A percentile compares a stretch with the other conserved stretches of the same genome.
phyloP scores from a whole-genome alignment of 1,284 basidiomycete genomes.

The Papiliotrema laurentii region DNA sequence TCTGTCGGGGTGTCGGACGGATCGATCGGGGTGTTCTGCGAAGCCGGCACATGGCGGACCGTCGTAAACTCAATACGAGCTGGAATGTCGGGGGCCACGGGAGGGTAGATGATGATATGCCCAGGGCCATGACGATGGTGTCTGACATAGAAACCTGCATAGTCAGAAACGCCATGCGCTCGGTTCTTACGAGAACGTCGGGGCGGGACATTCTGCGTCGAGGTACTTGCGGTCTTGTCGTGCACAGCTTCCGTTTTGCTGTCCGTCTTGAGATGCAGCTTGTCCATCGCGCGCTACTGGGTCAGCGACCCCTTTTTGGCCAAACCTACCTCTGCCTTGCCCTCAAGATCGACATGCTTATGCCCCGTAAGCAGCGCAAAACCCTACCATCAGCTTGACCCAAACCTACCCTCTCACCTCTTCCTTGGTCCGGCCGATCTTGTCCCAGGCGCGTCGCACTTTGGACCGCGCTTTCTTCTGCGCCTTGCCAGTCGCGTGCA shows the following conservation, averaged over 20 bases:
- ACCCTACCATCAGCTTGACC: constrained; percentile 8
- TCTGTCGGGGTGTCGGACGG: background rate
- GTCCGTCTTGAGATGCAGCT: constrained; percentile 18
- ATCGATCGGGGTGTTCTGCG: constrained; percentile 5
- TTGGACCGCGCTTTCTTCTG: constrained; percentile 8
- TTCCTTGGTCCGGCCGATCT: constrained; percentile 18
- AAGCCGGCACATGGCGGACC: constrained; percentile 7
- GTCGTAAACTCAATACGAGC: constrained; percentile 24
- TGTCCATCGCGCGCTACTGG: constrained; percentile 13
- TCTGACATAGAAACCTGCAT: constrained; percentile 26
- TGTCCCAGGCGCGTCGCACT: constrained; percentile 12
- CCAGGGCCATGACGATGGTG: constrained; percentile 23
- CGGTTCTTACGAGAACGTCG: constrained; percentile 14
- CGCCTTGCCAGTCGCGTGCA: constrained; percentile 4
- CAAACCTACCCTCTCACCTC: constrained; percentile 16
- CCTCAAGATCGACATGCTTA: constrained; percentile 17
- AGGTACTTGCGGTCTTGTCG: constrained; percentile 9
- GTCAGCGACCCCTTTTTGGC: too few species aligned
- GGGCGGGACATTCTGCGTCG: constrained; percentile 11
- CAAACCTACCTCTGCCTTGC: constrained; percentile 15
- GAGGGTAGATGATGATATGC: constrained; percentile 26
- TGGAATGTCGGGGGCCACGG: constrained; percentile 5
- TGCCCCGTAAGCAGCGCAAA: constrained; percentile 24
- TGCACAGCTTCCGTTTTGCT: constrained; percentile 9
- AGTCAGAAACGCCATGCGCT: background rate